These are phyloP conservation scores for Hamigera avellanea DNA, from an alignment of 495 filamentous ascomycete genomes.

Conservation along the genomic window DNA sequence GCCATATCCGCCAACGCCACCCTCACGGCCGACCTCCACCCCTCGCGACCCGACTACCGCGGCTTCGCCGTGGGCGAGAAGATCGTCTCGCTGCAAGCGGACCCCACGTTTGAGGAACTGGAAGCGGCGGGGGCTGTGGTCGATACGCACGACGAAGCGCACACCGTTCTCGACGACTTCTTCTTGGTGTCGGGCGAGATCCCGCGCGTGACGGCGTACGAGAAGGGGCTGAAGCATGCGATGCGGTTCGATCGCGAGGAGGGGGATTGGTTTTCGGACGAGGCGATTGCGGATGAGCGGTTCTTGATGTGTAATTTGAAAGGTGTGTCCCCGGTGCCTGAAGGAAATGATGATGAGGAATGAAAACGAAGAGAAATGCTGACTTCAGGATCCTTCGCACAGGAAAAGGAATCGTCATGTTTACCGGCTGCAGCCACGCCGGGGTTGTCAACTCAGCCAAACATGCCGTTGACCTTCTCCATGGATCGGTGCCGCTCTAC, in stretches of 20 bases:
- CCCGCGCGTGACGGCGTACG: conserved; percentile 41
- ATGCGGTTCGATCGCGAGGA: conserved; percentile 34
- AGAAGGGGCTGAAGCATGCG: conserved; percentile 37
- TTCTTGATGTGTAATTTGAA: conserved; percentile 48
- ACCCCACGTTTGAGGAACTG: conserved; percentile 45
- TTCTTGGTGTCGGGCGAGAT: conserved; percentile 50
- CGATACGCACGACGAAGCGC: conserved; percentile 29
- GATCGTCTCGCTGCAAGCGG: conserved; percentile 43
- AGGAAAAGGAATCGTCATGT: conserved; percentile 47
- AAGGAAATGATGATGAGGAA: neutral
- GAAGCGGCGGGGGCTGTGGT: conserved; percentile 33
- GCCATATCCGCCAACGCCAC: conserved; percentile 9
- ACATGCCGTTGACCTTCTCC: conserved; percentile 34
- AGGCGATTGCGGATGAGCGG: conserved; percentile 45
- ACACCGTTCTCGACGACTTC: conserved; percentile 41
- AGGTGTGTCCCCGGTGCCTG: conserved; percentile 17
- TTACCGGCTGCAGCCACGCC: conserved; percentile 52
- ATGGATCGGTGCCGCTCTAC: conserved; percentile 33
- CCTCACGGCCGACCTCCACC: conserved; percentile 42
- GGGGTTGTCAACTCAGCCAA: conserved; percentile 46
- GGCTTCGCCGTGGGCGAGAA: conserved; percentile 32
- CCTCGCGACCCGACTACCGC: conserved; percentile 41
- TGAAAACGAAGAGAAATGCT: no score
- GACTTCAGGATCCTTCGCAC: no score
- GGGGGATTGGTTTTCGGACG: conserved; percentile 42